These are phyloP conservation scores for Ophiosphaerella herpotricha DNA, from an alignment of 2,329 filamentous ascomycete genomes.

Conservation along the genomic window DNA sequence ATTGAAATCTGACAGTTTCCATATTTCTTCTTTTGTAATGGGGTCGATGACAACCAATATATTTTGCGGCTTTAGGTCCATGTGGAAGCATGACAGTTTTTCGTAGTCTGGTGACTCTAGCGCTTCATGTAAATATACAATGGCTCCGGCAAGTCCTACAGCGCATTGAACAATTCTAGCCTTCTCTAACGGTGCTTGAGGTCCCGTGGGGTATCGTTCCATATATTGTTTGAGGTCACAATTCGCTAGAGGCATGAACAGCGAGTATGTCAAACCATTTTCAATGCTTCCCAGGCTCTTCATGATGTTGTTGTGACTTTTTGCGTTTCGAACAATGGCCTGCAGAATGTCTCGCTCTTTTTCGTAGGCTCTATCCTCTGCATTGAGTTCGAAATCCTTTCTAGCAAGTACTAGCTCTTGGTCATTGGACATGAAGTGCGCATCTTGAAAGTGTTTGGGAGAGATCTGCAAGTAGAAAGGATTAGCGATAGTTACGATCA, in stretches of 20 bases:
- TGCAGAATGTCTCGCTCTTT: slow-evolving; percentile 44
- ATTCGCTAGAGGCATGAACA: slow-evolving; percentile 49
- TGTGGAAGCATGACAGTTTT: slow-evolving; percentile 47
- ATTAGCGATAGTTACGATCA: background rate
- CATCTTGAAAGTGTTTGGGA: slow-evolving; percentile 42
- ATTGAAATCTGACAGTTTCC: slow-evolving; percentile 52
- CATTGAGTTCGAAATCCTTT: slow-evolving; percentile 45
- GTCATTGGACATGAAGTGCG: slow-evolving; percentile 1
- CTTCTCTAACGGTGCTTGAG: background rate
- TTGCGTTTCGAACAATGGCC: slow-evolving; percentile 40
- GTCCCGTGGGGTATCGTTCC: slow-evolving; percentile 1
- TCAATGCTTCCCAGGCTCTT: slow-evolving; percentile 45
- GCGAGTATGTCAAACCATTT: slow-evolving; percentile 42
- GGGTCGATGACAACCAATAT: slow-evolving; percentile 39
- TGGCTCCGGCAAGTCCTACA: slow-evolving; percentile 2
- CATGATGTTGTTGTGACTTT: slow-evolving; percentile 43
- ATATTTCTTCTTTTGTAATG: slow-evolving; percentile 37
- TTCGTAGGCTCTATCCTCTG: slow-evolving; percentile 12
- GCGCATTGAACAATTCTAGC: slow-evolving; percentile 3
- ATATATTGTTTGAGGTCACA: slow-evolving; percentile 49
- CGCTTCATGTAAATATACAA: slow-evolving; percentile 40
- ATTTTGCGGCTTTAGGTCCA: slow-evolving; percentile 42
- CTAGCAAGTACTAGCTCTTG: slow-evolving; percentile 37
- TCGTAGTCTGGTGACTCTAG: slow-evolving; percentile 32
- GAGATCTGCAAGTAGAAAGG: slow-evolving; percentile 54